Evolutionary conservation across 2,329 filamentous ascomycete species (phyloP).

Genomic region (Ramularia endophylla): DNA sequence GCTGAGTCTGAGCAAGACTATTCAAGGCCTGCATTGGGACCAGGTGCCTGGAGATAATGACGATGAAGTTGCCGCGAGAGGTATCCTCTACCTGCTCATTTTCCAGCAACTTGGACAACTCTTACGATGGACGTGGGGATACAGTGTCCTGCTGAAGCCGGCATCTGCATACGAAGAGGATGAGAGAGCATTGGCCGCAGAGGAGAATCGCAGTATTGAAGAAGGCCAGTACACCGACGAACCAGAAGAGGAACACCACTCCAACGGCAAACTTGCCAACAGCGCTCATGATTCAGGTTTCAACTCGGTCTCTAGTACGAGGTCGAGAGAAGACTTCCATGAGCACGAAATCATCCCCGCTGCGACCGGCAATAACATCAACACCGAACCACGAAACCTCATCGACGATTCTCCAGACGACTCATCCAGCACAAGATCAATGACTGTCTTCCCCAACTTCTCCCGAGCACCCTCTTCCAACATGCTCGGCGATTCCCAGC

Average conservation of each 20-base stretch:
- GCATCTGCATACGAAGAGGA: constrained; percentile 67
- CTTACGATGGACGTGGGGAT: constrained; percentile 97
- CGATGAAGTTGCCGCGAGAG: constrained; percentile 85
- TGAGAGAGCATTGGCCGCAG: constrained; percentile 51
- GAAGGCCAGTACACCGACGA: constrained; percentile 53
- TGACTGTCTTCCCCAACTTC: constrained; percentile 42
- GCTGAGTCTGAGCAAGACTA: constrained; percentile 84
- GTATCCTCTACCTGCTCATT: constrained; percentile 91
- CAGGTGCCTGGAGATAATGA: constrained; percentile 88
- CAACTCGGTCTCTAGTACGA: constrained; percentile 41
- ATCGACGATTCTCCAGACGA: constrained; percentile 17
- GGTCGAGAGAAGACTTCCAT: constrained; percentile 25
- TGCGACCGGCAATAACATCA: constrained; percentile 43
- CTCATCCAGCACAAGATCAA: constrained; percentile 30
- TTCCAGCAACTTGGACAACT: constrained; percentile 97
- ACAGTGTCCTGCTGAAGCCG: constrained; percentile 87
- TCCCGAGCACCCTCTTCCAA: constrained; percentile 20
- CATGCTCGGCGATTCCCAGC: constrained; percentile 7
- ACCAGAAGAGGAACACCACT: constrained; percentile 27
- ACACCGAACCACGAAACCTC: constrained; percentile 34
- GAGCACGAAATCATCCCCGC: constrained; percentile 12
- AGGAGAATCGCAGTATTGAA: constrained; percentile 36
- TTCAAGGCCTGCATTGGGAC: constrained; percentile 91
- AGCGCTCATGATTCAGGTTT: constrained; percentile 38
- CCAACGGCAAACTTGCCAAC: constrained; percentile 34